These are phyloP conservation scores for Metarhizium album DNA, from an alignment of 2,329 filamentous ascomycete species.

Conservation along the genomic window DNA sequence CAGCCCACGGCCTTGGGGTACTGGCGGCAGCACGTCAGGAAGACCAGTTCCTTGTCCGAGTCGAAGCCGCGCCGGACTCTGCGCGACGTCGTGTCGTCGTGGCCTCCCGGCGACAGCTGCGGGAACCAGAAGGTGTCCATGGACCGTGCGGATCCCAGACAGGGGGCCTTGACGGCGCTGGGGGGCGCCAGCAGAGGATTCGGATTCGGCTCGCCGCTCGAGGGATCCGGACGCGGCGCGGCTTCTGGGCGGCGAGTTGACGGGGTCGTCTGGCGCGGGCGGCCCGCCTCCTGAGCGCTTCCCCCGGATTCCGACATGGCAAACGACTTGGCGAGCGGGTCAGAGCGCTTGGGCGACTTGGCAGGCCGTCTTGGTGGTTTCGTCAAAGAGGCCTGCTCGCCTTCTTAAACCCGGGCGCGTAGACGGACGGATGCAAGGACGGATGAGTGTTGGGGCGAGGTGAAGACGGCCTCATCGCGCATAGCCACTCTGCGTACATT, in stretches of 20 bases:
- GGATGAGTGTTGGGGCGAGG: too few relatives aligned
- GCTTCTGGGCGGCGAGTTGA: background rate
- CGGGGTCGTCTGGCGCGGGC: background rate
- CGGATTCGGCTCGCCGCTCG: background rate
- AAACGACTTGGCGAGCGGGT: background rate
- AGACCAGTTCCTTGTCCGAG: slow-evolving; percentile 12
- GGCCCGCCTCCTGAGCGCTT: background rate
- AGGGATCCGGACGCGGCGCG: background rate
- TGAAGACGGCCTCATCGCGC: too few relatives aligned
- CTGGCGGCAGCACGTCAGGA: slow-evolving; percentile 12
- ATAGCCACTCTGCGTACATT: too few relatives aligned
- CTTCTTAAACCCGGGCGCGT: too few relatives aligned
- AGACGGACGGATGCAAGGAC: too few relatives aligned
- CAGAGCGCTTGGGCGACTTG: too few relatives aligned
- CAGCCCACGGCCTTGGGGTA: slow-evolving; percentile 16
- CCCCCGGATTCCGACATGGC: background rate
- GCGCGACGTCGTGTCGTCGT: background rate
- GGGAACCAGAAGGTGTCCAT: background rate
- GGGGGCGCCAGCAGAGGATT: background rate
- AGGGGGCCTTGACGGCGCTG: background rate
- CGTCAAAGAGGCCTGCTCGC: too few relatives aligned
- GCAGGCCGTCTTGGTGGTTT: too few relatives aligned
- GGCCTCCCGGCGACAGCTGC: background rate
- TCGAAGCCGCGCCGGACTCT: background rate
- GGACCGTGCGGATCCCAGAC: background rate